phyloP scores from a whole-genome alignment of 2,329 filamentous ascomycete genomes.

The Ophiocordyceps camponoti-saundersi region DNA sequence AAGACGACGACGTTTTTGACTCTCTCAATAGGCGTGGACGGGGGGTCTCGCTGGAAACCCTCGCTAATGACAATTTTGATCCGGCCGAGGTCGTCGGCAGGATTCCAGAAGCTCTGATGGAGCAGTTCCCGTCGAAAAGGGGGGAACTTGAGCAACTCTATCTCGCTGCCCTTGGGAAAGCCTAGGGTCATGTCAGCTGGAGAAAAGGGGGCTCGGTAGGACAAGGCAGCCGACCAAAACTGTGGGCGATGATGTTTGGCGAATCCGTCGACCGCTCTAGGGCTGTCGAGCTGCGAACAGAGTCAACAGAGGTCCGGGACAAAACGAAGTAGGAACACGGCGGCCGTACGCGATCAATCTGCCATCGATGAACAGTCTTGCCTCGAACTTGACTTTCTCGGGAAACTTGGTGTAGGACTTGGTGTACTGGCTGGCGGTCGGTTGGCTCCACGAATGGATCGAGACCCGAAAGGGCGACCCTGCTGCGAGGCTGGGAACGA shows the following conservation, averaged over 20 bases:
- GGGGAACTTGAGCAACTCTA: constrained; percentile 53
- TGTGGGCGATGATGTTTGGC: constrained; percentile 30
- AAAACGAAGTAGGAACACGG: background rate
- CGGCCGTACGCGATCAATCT: constrained; percentile 35
- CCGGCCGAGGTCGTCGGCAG: constrained; percentile 52
- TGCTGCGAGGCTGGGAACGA: constrained; percentile 45
- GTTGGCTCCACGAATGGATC: constrained; percentile 56
- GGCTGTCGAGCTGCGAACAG: constrained; percentile 29
- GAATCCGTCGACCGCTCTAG: constrained; percentile 33
- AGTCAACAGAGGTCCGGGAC: background rate
- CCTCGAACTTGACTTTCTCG: constrained; percentile 44
- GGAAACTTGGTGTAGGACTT: constrained; percentile 36
- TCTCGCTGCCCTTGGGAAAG: constrained; percentile 38
- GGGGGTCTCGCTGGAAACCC: constrained; percentile 41
- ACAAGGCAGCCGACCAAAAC: constrained; percentile 16
- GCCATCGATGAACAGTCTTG: constrained; percentile 54
- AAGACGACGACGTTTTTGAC: constrained; percentile 61
- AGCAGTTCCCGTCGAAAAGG: constrained; percentile 52
- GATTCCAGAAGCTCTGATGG: constrained; percentile 53
- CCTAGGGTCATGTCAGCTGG: constrained; percentile 14
- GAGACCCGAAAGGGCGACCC: constrained; percentile 53
- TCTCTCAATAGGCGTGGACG: constrained; percentile 39
- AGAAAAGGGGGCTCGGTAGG: background rate
- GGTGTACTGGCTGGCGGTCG: constrained; percentile 35
- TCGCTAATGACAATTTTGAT: constrained; percentile 66